phyloP scores from a whole-genome alignment of 1,284 basidiomycete genomes.

The Tilletia indica region DNA sequence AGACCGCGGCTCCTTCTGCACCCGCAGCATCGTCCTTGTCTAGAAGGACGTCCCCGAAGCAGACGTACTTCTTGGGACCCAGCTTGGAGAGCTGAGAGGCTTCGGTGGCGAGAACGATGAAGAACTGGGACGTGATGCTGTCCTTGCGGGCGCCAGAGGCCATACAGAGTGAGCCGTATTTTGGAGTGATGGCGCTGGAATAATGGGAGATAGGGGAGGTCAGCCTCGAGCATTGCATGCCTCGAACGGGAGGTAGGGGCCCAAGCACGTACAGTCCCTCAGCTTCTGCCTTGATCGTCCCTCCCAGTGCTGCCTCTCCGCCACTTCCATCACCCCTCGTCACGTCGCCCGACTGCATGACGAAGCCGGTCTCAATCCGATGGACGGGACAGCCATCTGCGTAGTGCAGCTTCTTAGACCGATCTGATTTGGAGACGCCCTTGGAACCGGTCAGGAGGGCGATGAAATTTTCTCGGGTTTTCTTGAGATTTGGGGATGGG shows the following conservation, averaged over 20 bases:
- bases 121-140: conserved; percentile 20
- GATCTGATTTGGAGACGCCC: conserved; percentile 18
- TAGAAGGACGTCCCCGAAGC: conserved; percentile 12
- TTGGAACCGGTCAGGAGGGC: conserved; percentile 18
- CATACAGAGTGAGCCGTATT: conserved; percentile 20
- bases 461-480: conserved; percentile 19
- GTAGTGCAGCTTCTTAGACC: conserved; percentile 19
- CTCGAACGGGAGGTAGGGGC: too few relatives aligned
- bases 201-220: neutral
- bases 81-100: conserved; percentile 9
- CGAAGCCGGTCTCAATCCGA: conserved; percentile 19
- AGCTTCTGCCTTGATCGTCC: conserved; percentile 20
- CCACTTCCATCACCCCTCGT: conserved; percentile 20
- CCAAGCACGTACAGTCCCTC: conserved; percentile 17
- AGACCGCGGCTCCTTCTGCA: neutral
- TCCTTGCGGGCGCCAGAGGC: conserved; percentile 17
- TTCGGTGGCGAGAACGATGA: conserved; percentile 18
- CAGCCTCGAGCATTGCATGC: neutral
- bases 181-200: conserved; percentile 1
- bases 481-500: conserved; percentile 6
- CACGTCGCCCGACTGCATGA: conserved; percentile 18
- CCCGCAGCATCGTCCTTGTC: neutral
- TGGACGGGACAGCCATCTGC: conserved; percentile 2
- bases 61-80: conserved; percentile 16
- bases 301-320: conserved; percentile 15